Base-by-base conservation (phyloP, 2,329 filamentous ascomycete genomes). In the Paracoccidioides lutzii region DNA sequence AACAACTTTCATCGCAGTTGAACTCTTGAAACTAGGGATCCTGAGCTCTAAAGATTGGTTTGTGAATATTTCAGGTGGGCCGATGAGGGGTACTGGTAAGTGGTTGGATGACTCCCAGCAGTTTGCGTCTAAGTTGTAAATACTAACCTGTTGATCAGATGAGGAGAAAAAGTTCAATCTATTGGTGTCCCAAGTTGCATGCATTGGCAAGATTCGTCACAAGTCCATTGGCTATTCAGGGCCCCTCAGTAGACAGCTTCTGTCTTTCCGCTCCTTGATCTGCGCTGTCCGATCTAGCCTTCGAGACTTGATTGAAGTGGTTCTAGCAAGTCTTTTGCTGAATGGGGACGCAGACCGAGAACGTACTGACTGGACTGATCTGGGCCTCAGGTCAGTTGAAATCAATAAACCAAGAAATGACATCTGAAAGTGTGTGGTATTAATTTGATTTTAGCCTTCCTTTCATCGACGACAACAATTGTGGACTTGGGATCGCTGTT, bases 161-260 rank as follows among this genome's bases (percentile, higher is more conserved):
- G 82, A 87, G 43, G 90, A 95, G 61, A 89, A 87, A 67, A 78
- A 80, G 37, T 85, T 85, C 64, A 83, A 90, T 46, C 79, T 93
- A 55, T 78, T 98, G 46, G 83, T 97, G 64, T 93, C 90, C 62
- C 85, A 93, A 42, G 85, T 90, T 59, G 88, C 90, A 12, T 90
- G 87, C 54, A 76, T 97, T 57, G 81, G 90, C 53, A 88, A 87
- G 65, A 77, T 97, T 59, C 82, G 84, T 37, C 93, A 98, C 68
- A 81, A 88, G 63, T 78, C 81, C 3, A 90, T 91, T 62, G 93
- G 93, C 35, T 98, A 96, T 71, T 96, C 91, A 1, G 93, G 93
- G 0, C 91, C 93, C 1, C 78, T 98, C 1, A 95, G 90, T 76
- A 85, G 93, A 70, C 90, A 91, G 62, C 78, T 96, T 53, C 78